Conservation (phyloP, 192 early-diverging fungal species). For the Coemansia sp. region DNA sequence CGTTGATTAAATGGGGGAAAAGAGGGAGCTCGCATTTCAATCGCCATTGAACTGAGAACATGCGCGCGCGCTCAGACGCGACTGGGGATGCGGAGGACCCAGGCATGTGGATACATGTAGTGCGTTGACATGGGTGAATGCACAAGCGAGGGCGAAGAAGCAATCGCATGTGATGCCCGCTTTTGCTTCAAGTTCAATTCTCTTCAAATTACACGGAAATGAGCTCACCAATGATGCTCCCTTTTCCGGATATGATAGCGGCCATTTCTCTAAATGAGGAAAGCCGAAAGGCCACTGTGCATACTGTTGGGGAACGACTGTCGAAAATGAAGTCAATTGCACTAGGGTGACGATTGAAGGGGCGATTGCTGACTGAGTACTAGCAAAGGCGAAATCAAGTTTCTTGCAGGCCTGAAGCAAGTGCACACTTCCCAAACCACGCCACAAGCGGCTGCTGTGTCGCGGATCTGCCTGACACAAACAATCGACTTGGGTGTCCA, state of each 20-base stretch:
- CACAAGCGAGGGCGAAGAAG: neutral
- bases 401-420: neutral
- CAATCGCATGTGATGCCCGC: constrained; percentile 1
- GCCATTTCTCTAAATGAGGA: neutral
- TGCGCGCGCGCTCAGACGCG: neutral
- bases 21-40: neutral
- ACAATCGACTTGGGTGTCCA: neutral
- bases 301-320: neutral
- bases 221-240: neutral
- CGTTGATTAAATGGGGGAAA: neutral
- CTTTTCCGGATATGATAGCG: neutral
- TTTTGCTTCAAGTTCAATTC: neutral
- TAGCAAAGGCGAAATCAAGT: neutral
- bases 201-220: neutral
- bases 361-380: neutral
- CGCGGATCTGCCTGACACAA: neutral
- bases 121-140: constrained; percentile 4
- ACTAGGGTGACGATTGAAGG: neutral
- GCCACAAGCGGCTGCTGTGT: neutral
- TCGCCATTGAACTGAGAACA: neutral
- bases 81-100: neutral
- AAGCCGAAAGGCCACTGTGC: neutral
- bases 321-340: neutral
- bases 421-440: neutral
- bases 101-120: neutral